Conservation (phyloP, 139 green algal species). For the Deuterostichococcus epilithicus region DNA sequence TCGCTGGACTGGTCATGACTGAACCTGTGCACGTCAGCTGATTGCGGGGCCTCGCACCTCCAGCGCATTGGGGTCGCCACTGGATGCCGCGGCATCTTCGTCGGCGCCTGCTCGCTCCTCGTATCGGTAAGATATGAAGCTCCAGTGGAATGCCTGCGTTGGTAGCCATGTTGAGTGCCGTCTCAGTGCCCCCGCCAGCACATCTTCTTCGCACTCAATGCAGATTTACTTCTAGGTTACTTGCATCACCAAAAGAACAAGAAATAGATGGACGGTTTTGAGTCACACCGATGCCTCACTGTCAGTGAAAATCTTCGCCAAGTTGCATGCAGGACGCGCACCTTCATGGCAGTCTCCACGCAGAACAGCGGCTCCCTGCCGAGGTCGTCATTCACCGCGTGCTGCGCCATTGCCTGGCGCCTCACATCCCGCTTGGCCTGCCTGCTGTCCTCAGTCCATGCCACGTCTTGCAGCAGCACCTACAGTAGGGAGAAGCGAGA, state of each 20-base stretch:
- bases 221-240: too few species aligned
- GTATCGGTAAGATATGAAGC: not conserved
- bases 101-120: not conserved
- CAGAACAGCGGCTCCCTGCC: not conserved
- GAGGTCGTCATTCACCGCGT: not conserved
- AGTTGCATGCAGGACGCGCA: not conserved
- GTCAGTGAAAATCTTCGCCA: too few species aligned
- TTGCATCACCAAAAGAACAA: not conserved
- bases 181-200: too few species aligned
- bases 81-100: not conserved
- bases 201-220: too few species aligned
- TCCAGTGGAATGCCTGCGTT: not conserved
- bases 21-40: too few species aligned
- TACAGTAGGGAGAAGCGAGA: not conserved
- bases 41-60: not conserved
- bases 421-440: not conserved
- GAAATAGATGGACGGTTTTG: too few species aligned
- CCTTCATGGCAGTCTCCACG: not conserved
- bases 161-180: too few species aligned
- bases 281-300: too few species aligned
- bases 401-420: not conserved
- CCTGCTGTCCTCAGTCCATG: not conserved
- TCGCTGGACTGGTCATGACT: too few species aligned
- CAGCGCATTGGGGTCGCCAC: not conserved
- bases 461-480: not conserved